phyloP scores from a whole-genome alignment of 1,139 yeast genomes.

The Hanseniaspora uvarum region DNA sequence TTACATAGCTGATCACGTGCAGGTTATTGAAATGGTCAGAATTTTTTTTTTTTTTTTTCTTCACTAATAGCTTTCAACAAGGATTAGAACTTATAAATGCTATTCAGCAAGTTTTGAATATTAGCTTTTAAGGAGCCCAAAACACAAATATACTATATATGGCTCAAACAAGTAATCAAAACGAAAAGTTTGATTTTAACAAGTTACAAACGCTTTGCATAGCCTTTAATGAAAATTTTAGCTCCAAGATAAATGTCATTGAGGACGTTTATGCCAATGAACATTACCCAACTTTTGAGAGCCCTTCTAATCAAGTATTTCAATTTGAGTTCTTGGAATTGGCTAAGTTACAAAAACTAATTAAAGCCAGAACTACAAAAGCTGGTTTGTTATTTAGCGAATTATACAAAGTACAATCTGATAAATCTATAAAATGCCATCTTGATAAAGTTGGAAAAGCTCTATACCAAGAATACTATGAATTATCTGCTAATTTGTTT shows the following conservation, averaged over 20 bases:
- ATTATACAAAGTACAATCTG: slow-evolving; percentile 25
- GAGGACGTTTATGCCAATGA: not conserved
- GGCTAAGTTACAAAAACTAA: slow-evolving; percentile 45
- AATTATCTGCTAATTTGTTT: slow-evolving; percentile 40
- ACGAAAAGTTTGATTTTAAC: not conserved
- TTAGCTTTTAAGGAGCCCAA: not conserved
- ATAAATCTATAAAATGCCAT: slow-evolving; percentile 38
- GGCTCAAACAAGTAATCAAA: not conserved
- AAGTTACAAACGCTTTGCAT: not conserved
- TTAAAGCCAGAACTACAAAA: slow-evolving; percentile 72
- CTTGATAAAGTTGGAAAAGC: slow-evolving; percentile 12
- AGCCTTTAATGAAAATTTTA: slow-evolving; percentile 6
- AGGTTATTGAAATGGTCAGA: too few species aligned
- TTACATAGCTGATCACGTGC: not conserved
- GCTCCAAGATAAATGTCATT: not conserved
- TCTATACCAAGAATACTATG: slow-evolving; percentile 40
- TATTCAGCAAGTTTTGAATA: not conserved
- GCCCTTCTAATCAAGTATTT: slow-evolving; percentile 18
- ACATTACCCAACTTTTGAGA: not conserved
- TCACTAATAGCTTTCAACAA: not conserved
- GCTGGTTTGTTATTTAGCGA: slow-evolving; percentile 62
- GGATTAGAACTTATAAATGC: not conserved
- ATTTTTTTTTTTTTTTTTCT: too few species aligned
- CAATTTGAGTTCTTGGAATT: slow-evolving; percentile 45
- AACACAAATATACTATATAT: not conserved